Evolutionary conservation across 352 stramenopile genomes (phyloP).

Genomic region (Pythium scleroteichum): DNA sequence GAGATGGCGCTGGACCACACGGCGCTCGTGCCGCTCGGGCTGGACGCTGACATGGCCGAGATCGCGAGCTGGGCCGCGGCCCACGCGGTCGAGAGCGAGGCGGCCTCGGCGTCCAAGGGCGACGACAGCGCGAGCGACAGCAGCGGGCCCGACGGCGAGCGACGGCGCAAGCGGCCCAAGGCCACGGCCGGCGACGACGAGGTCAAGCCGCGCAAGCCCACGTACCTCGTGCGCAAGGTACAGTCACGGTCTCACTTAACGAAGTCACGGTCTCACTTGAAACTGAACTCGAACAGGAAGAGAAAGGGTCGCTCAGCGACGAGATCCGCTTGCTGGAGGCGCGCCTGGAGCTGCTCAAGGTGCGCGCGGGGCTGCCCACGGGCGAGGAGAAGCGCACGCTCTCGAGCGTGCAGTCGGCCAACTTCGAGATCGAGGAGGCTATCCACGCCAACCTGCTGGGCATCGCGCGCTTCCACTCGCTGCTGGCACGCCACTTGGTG

Average conservation of each 20-base stretch:
- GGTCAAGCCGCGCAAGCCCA: slow-evolving; percentile 22
- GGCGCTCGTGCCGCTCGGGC: not conserved
- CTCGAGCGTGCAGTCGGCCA: slow-evolving; percentile 9
- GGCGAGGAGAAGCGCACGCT: slow-evolving; percentile 11
- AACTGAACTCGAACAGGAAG: slow-evolving; percentile 13
- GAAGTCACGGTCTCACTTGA: too few relatives aligned
- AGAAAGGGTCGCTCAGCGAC: slow-evolving; percentile 16
- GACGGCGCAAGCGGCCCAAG: slow-evolving; percentile 11
- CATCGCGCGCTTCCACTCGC: slow-evolving; percentile 18
- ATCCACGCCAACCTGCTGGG: slow-evolving; percentile 22
- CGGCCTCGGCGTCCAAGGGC: not conserved
- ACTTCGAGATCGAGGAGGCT: slow-evolving; percentile 21
- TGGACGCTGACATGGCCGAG: slow-evolving; percentile 15
- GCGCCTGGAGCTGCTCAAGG: slow-evolving; percentile 22
- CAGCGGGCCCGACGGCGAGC: not conserved
- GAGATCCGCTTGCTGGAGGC: slow-evolving; percentile 26
- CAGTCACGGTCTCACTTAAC: not conserved
- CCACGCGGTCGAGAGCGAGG: not conserved
- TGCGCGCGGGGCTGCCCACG: slow-evolving; percentile 11
- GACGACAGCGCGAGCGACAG: slow-evolving; percentile 5
- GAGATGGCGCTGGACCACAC: slow-evolving; percentile 15
- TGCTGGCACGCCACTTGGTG: slow-evolving; percentile 20
- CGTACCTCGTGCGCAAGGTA: slow-evolving; percentile 20
- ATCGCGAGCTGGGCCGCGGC: slow-evolving; percentile 22
- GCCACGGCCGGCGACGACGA: not conserved